Conservation (phyloP, 306 rosid species). For the Herpetospermum pedunculosum region DNA sequence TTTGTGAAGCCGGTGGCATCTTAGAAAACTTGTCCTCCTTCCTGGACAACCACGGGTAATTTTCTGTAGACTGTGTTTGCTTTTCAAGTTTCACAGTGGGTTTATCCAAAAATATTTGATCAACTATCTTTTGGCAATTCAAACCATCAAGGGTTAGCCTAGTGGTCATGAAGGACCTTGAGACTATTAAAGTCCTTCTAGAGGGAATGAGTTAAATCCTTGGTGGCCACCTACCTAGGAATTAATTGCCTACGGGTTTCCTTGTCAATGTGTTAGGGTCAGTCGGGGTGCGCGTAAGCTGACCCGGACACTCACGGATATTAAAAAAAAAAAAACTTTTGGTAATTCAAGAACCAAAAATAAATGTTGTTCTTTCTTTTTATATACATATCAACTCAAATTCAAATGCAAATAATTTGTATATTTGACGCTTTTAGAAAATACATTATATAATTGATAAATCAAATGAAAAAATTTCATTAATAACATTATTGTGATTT, state of each 20-base stretch:
- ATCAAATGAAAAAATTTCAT: neutral
- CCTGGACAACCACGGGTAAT: conserved; percentile 85
- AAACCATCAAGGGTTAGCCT: no score
- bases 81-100: neutral
- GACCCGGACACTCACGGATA: no score
- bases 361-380: neutral
- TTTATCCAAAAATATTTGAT: no score
- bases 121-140: neutral
- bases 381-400: neutral
- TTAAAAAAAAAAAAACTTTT: no score
- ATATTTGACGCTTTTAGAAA: neutral
- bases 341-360: neutral
- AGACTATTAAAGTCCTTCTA: no score
- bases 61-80: conserved; percentile 12
- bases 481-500: neutral
- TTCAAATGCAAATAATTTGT: neutral
- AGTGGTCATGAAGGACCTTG: no score
- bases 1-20: conserved; percentile 95
- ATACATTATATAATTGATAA: neutral
- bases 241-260: no score
- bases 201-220: no score
- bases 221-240: no score
- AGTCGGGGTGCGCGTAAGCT: no score
- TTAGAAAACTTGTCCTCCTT: conserved; percentile 76
- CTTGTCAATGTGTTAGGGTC: no score